phyloP scores from a whole-genome alignment of 345 rosid species.

The Punica granatum region DNA sequence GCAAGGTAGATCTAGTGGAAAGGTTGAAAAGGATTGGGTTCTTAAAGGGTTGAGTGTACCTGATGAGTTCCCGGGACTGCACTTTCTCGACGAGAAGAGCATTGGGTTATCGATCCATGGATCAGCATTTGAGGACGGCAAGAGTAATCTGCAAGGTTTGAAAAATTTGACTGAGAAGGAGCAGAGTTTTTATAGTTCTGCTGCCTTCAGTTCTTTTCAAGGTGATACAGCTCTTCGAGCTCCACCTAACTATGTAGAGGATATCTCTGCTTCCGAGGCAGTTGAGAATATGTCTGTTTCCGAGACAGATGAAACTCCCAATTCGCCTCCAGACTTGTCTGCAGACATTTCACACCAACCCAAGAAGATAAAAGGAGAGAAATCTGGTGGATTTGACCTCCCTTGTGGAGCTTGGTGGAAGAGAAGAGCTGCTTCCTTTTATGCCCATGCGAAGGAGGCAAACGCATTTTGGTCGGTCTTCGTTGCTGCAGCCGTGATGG shows the following conservation, averaged over 20 bases:
- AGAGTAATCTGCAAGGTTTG: conserved; percentile 21
- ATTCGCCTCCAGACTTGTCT: conserved; percentile 21
- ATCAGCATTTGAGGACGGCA: conserved; percentile 34
- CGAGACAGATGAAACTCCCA: conserved; percentile 31
- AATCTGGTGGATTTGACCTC: conserved; percentile 31
- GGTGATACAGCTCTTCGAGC: conserved; percentile 39
- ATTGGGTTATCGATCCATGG: conserved; percentile 18
- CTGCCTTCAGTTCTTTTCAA: conserved; percentile 43
- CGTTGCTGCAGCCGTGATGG: conserved; percentile 88
- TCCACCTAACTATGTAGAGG: conserved; percentile 33
- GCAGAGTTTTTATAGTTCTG: conserved; percentile 40
- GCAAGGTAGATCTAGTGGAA: conserved; percentile 36
- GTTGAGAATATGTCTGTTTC: conserved; percentile 3
- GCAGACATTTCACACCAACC: conserved; percentile 27
- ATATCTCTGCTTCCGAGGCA: conserved; percentile 26
- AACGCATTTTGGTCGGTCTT: conserved; percentile 87
- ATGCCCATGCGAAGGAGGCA: conserved; percentile 72
- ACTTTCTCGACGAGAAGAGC: conserved; percentile 37
- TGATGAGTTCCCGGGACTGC: conserved; percentile 47
- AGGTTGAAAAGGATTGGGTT: conserved; percentile 49
- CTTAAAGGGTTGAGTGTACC: conserved; percentile 43
- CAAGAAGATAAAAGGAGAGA: conserved; percentile 32
- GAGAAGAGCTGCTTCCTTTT: conserved; percentile 68
- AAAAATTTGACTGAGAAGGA: conserved; percentile 27
- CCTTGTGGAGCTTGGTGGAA: conserved; percentile 98